phyloP scores from a whole-genome alignment of 495 filamentous ascomycete genomes.

The Neurospora sp. region DNA sequence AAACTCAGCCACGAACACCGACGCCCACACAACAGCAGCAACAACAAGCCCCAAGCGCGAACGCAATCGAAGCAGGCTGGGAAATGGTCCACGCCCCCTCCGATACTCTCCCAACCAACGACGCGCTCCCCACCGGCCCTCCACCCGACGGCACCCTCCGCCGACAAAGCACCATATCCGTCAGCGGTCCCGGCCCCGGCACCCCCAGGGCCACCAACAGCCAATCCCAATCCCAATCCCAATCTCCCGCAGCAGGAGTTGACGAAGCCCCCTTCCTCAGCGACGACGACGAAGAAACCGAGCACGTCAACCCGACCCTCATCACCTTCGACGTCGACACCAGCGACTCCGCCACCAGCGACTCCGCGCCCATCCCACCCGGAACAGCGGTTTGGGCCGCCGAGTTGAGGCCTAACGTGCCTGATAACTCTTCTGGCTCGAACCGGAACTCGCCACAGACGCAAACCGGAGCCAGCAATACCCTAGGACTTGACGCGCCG shows the following conservation, averaged over 20 bases:
- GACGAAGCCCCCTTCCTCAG: slow-evolving; percentile 7
- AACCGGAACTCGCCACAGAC: not conserved
- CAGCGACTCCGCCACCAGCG: slow-evolving; percentile 24
- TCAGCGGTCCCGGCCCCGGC: not conserved
- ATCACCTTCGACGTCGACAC: slow-evolving; percentile 51
- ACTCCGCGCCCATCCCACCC: slow-evolving; percentile 15
- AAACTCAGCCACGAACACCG: not conserved
- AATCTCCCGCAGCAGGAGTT: not conserved
- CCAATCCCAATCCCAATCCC: not conserved
- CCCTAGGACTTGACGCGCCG: slow-evolving; percentile 7
- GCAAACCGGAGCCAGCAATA: not conserved
- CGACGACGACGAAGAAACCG: slow-evolving; percentile 40
- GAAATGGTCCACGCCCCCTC: not conserved
- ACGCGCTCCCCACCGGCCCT: slow-evolving; percentile 9
- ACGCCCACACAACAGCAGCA: not conserved
- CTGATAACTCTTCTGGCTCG: slow-evolving; percentile 7
- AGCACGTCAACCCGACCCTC: slow-evolving; percentile 38
- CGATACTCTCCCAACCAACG: not conserved
- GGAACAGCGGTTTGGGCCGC: slow-evolving; percentile 41
- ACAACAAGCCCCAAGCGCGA: not conserved
- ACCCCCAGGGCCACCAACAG: not conserved
- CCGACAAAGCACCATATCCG: slow-evolving; percentile 18
- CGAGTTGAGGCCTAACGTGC: slow-evolving; percentile 39
- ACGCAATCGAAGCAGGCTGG: not conserved
- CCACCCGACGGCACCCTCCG: slow-evolving; percentile 20